Base-by-base conservation (phyloP, 768 basidiomycete species). In the Clitopilus passeckerianus region DNA sequence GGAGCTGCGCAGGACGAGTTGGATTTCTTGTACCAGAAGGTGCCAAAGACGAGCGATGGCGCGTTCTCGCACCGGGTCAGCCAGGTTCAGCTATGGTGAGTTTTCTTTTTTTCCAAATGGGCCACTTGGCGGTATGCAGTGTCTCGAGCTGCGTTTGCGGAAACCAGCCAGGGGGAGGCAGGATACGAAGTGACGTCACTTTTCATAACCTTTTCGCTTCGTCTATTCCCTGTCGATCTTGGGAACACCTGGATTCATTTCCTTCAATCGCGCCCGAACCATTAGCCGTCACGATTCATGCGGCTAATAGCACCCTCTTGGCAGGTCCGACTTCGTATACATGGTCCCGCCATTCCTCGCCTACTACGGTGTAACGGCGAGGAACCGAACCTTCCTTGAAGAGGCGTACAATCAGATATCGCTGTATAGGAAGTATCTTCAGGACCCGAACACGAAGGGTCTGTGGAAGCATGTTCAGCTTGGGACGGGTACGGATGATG, bases 261-360 rank as follows among this genome's bases (percentile, higher is more conserved):
- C 62, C 54, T 20, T 52, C 56, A 30, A 30, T 30, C 27, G 27
- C 27, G 5, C 53, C 37, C 58, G 27, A 27, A 14, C 34, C 35
- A 35, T 9, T 57, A 53, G 8, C 27, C 5, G 10, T 16, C 52
- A 30, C 24, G 14, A 24, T 15, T 53, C 50, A 37, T 14, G 56
- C 44, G 53, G 22, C 16, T 60, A 16, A 56, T 27, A 7, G 6
- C 27, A 18, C 60, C 16, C 30, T 52, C 5, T 58, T 58, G 55
- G 1, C 56, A 91, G 90, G 90, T 83, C 83, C 56, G 91, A 93
- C 68, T 93, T 80, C 56, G 80, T 90, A 12, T 93, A 87, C 69
- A 93, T 93, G 92, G 88, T 87, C 0, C 92, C 92, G 0, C 90
- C 91, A 0, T 95, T 93, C 69, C 72, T 95, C 9, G 91, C 93